A percentile compares a stretch with the other conserved stretches of the same genome.
These are phyloP conservation scores for Yamadazyma taylorii DNA, from an alignment of 1,139 yeast genomes.

Conservation along the genomic window DNA sequence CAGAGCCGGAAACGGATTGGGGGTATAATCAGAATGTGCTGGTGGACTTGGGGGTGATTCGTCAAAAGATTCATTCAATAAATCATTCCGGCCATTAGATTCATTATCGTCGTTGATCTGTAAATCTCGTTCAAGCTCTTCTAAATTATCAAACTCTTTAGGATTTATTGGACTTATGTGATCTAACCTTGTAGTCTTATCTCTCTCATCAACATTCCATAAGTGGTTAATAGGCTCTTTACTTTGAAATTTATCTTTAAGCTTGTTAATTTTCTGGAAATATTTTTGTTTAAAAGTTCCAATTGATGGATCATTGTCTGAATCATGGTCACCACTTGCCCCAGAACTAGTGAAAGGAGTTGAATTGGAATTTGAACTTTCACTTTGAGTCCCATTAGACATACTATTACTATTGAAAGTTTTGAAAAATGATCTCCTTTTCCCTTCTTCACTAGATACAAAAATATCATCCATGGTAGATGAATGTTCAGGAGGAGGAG, in stretches of 20 bases:
- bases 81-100: neutral
- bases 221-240: slow-evolving; percentile 34
- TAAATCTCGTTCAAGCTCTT: slow-evolving; percentile 22
- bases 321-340: slow-evolving; percentile 15
- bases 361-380: too few relatives aligned
- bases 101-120: slow-evolving; percentile 6
- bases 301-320: slow-evolving; percentile 2
- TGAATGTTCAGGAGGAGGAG: slow-evolving; percentile 17
- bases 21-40: slow-evolving; percentile 10
- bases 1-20: slow-evolving; percentile 1
- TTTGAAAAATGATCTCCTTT: slow-evolving; percentile 12
- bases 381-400: too few relatives aligned
- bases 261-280: slow-evolving; percentile 28
- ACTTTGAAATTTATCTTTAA: slow-evolving; percentile 33
- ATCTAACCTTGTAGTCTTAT: slow-evolving; percentile 6
- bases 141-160: slow-evolving; percentile 19
- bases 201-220: slow-evolving; percentile 13
- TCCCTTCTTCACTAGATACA: slow-evolving; percentile 17
- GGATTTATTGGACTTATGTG: slow-evolving; percentile 14
- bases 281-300: slow-evolving; percentile 22
- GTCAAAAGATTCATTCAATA: slow-evolving; percentile 9
- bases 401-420: slow-evolving; percentile 7
- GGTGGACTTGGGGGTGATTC: slow-evolving; percentile 17
- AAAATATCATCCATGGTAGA: slow-evolving; percentile 28
- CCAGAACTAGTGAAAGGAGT: slow-evolving; percentile 9